Evolutionary conservation across 306 rosid genomes (phyloP), one percentile per base, ranked within the genome.

Genomic region (Pyrus bretschneideri): DNA sequence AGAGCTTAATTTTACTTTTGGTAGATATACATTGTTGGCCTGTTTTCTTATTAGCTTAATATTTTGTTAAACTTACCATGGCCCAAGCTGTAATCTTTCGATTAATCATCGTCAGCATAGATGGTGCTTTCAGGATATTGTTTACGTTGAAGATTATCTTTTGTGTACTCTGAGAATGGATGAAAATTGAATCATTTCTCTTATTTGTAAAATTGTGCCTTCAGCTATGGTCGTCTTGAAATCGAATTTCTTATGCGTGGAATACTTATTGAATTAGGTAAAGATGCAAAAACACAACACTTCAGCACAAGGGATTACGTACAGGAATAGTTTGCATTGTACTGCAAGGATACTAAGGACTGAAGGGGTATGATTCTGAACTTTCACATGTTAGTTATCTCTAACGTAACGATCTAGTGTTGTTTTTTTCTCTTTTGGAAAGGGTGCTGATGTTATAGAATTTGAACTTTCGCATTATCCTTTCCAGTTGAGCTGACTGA

Each of bases 231-330:
- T 73, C 49, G 25, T 44, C 54, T n/a, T 49, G 23, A 5, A 11
- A 14, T 2, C 14, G 31, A 63, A 63, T 38, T 58, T 54, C 42
- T 40, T 38, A 31, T 13, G 64, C 52, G 19, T 42, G 58, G 49
- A 73, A 30, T 62, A 11, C 27, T 71, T 72, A 15, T 15, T 17
- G 21, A 44, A 4, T 30, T 69, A 95, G 98, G 98, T 92, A 85
- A 92, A 84, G 90, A 84, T 95, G 87, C 97, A 95, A 83, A 94
- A 85, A 67, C 95, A 91, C 87, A 94, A 92, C 72, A 80, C 95
- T 3, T 91, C 86, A 74, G 85, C 88, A n/a, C 93, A 82, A 71
- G 85, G 85, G 80, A 67, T 92, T 79, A 90, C 81, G 40, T 95
- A 92, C 85, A 81, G 86, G 83, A 84, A 76, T 70, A 87, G 93